Conservation (phyloP, 805 yeast species). For the Zygoascus tannicola region DNA sequence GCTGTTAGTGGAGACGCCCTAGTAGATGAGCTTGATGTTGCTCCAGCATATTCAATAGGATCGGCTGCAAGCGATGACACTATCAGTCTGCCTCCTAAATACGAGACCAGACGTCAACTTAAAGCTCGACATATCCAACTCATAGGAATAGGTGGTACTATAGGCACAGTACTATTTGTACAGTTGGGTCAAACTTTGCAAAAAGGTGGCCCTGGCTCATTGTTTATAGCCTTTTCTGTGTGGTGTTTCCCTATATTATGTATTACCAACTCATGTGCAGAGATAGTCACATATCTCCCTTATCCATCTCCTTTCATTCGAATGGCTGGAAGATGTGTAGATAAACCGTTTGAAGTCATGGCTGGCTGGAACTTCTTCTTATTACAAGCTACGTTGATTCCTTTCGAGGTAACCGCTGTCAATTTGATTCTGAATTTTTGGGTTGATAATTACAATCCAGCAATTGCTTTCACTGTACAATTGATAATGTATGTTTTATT, state of each 20-base stretch:
- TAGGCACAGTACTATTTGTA: slow-evolving; percentile 73
- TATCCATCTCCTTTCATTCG: slow-evolving; percentile 68
- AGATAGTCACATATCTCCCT: slow-evolving; percentile 69
- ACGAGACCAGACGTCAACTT: slow-evolving; percentile 40
- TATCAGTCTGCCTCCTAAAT: slow-evolving; percentile 10
- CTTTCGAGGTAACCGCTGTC: slow-evolving; percentile 75
- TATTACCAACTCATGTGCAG: slow-evolving; percentile 66
- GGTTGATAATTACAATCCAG: slow-evolving; percentile 69
- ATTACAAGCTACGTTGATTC: slow-evolving; percentile 66
- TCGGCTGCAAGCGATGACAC: not conserved
- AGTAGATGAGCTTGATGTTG: too few relatives aligned
- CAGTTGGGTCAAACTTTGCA: slow-evolving; percentile 57
- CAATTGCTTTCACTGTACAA: slow-evolving; percentile 57
- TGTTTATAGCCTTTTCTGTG: slow-evolving; percentile 52
- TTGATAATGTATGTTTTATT: slow-evolving; percentile 52
- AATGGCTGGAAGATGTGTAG: slow-evolving; percentile 66
- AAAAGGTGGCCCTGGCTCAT: slow-evolving; percentile 60
- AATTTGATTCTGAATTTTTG: slow-evolving; percentile 73
- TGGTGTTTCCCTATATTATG: slow-evolving; percentile 65
- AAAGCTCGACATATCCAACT: slow-evolving; percentile 66
- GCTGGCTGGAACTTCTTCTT: slow-evolving; percentile 78
- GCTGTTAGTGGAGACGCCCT: too few relatives aligned
- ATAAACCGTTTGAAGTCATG: slow-evolving; percentile 63
- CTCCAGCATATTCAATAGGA: too few relatives aligned
- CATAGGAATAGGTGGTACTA: slow-evolving; percentile 72